Percentiles rank a stretch among this genome's conserved stretches.
phyloP scores from a whole-genome alignment of 345 rosid species.

The Citrus australasica region DNA sequence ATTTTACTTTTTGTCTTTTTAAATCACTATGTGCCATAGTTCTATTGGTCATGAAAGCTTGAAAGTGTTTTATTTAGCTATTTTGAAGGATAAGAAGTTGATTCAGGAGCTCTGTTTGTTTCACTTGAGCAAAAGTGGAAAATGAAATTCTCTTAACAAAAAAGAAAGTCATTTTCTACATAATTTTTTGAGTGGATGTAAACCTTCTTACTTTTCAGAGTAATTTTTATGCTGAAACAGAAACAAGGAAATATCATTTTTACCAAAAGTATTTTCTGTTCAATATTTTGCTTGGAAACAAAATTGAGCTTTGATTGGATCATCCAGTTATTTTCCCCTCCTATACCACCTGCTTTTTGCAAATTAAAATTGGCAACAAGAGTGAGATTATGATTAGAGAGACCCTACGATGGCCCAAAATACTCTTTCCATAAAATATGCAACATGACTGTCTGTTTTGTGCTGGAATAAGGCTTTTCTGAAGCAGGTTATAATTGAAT shows the following conservation, averaged over 20 bases:
- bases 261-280: neutral
- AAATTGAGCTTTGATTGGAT: neutral
- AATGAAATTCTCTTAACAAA: neutral
- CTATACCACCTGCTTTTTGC: neutral
- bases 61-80: no score
- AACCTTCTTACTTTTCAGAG: neutral
- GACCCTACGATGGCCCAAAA: neutral
- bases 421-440: neutral
- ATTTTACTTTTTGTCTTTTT: neutral
- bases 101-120: no score
- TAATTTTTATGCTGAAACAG: neutral
- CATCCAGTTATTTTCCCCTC: no score
- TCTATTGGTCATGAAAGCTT: no score
- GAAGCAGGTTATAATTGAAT: neutral
- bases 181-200: neutral
- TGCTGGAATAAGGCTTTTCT: slow-evolving; percentile 1
- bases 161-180: neutral
- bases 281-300: neutral
- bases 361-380: neutral
- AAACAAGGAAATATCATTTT: neutral
- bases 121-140: neutral
- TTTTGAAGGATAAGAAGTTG: no score
- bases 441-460: neutral
- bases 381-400: neutral
- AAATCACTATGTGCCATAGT: no score